Evolutionary conservation across 306 rosid genomes (phyloP).

Genomic region (Prosopis cineraria): DNA sequence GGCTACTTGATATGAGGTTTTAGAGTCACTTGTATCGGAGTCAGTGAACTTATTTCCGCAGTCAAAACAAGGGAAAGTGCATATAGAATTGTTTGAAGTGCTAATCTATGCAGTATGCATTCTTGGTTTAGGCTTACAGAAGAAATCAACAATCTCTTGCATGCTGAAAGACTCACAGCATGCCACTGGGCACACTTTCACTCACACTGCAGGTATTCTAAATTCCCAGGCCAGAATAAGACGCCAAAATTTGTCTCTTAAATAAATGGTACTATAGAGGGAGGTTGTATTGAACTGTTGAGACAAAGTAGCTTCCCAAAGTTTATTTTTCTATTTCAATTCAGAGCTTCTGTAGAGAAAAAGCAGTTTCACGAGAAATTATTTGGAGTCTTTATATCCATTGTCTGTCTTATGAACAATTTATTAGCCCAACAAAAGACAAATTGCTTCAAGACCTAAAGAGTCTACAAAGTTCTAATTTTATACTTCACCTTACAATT

Average conservation of each 20-base stretch:
- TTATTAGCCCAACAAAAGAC: constrained; percentile 5
- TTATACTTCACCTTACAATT: constrained; percentile 7
- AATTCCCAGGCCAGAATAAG: not conserved
- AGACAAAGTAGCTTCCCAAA: not conserved
- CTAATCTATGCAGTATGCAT: not conserved
- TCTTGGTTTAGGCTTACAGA: not conserved
- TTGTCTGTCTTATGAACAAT: not conserved
- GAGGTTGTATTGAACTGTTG: not conserved
- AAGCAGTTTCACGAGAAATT: not conserved
- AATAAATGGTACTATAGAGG: not conserved
- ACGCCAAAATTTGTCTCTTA: constrained; percentile 1
- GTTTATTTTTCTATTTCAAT: not conserved
- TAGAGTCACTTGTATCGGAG: constrained; percentile 9
- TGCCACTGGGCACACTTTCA: not conserved
- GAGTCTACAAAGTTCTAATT: not conserved
- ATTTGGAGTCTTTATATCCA: not conserved
- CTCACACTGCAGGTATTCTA: not conserved
- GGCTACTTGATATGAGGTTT: constrained; percentile 7
- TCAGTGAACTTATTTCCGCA: not conserved
- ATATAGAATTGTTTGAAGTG: not conserved
- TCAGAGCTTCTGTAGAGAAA: not conserved
- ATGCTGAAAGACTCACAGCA: not conserved
- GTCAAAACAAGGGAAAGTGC: constrained; percentile 1
- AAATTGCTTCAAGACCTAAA: not conserved
- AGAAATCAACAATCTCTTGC: not conserved